These are phyloP conservation scores for Wickerhamiella infanticola DNA, from an alignment of 1,139 yeast genomes.

Conservation along the genomic window DNA sequence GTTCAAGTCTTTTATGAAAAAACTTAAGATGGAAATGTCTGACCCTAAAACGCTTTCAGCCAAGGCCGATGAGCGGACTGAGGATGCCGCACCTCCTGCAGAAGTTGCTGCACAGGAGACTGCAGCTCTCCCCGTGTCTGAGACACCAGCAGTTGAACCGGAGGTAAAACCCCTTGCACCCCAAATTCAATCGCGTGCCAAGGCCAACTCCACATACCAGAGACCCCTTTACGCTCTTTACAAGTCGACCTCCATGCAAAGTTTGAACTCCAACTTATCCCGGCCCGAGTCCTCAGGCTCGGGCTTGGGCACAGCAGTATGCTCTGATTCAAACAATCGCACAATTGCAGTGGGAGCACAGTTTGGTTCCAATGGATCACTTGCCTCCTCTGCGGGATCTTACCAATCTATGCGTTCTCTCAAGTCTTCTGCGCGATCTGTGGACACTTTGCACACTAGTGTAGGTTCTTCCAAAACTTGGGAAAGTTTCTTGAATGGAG, in stretches of 20 bases:
- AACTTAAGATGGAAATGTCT: constrained; percentile 2
- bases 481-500: constrained; percentile 7
- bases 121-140: background rate
- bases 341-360: constrained; percentile 8
- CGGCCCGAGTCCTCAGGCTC: background rate
- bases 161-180: background rate
- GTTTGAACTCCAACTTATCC: background rate
- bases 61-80: background rate
- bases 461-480: constrained; percentile 8
- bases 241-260: background rate
- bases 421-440: constrained; percentile 2
- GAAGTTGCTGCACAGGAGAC: background rate
- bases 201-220: background rate
- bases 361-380: background rate
- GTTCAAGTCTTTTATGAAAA: constrained; percentile 7
- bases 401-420: background rate
- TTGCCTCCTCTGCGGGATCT: background rate
- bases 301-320: constrained; percentile 9
- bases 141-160: background rate
- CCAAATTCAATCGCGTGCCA: background rate
- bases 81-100: background rate
- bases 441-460: constrained; percentile 7
- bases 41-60: background rate
- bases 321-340: constrained; percentile 10
- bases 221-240: background rate